A percentile compares a stretch with the other conserved stretches of the same genome.
phyloP scores from a whole-genome alignment of 306 rosid genomes.

The Pyrus communis region DNA sequence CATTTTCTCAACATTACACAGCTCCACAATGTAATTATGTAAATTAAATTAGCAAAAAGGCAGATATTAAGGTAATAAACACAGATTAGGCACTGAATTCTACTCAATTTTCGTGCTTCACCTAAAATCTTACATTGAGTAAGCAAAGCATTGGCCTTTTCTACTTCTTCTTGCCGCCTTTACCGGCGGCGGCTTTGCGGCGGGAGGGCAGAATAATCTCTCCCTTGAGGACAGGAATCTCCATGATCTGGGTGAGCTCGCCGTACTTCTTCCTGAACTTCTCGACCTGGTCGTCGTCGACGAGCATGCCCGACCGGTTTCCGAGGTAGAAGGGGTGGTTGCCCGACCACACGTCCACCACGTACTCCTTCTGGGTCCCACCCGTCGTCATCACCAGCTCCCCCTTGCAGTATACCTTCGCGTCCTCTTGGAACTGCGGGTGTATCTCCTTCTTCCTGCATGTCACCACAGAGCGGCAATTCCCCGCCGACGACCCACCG shows the following conservation, averaged over 20 bases:
- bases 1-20: not conserved
- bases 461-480: conserved; percentile 26
- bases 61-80: conserved; percentile 9
- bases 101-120: not conserved
- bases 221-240: conserved; percentile 81
- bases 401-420: conserved; percentile 78
- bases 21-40: not conserved
- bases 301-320: conserved; percentile 43
- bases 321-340: conserved; percentile 95
- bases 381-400: conserved; percentile 86
- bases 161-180: conserved; percentile 80
- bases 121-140: not conserved
- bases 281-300: conserved; percentile 83
- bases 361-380: conserved; percentile 87
- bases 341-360: conserved; percentile 93
- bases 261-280: conserved; percentile 89
- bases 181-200: conserved; percentile 42
- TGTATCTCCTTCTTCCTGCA: conserved; percentile 92
- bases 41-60: not conserved
- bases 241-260: conserved; percentile 48
- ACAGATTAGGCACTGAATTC: not conserved
- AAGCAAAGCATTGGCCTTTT: not conserved
- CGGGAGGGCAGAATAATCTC: conserved; percentile 66
- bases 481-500: not conserved
- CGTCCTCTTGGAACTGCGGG: conserved; percentile 63